These are phyloP conservation scores for Diplogelasinospora grovesii DNA, from an alignment of 495 filamentous ascomycete species.

Conservation along the genomic window DNA sequence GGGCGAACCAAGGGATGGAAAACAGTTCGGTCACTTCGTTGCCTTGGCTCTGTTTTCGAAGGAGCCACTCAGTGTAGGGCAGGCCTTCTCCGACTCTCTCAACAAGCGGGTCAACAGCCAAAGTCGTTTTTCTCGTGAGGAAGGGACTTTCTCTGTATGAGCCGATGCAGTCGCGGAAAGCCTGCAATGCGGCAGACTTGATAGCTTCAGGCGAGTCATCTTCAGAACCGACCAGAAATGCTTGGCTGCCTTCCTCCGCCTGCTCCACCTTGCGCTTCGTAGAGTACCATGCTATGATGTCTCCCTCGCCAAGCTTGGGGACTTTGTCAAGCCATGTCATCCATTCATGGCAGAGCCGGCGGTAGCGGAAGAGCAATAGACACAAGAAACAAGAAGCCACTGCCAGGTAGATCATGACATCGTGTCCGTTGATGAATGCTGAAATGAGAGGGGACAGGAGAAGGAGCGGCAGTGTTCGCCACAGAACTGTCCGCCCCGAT, in stretches of 20 bases:
- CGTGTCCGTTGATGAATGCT: constrained; percentile 36
- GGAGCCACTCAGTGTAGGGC: constrained; percentile 23
- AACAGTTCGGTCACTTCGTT: constrained; percentile 7
- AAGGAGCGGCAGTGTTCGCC: constrained; percentile 39
- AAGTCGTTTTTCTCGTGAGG: background rate
- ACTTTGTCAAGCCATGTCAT: constrained; percentile 44
- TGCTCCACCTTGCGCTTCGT: constrained; percentile 8
- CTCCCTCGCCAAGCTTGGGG: constrained; percentile 39
- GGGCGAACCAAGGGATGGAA: constrained; percentile 21
- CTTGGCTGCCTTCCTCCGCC: constrained; percentile 5
- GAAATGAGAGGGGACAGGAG: constrained; percentile 44
- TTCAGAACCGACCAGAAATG: background rate
- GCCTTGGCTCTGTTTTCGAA: constrained; percentile 5
- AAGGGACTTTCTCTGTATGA: background rate
- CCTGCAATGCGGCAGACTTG: constrained; percentile 10
- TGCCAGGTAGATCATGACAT: constrained; percentile 42
- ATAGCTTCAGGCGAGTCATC: constrained; percentile 1
- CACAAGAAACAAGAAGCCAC: constrained; percentile 42
- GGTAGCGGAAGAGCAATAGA: constrained; percentile 38
- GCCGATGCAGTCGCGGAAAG: constrained; percentile 12
- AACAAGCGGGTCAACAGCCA: constrained; percentile 5
- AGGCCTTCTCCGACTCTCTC: constrained; percentile 11
- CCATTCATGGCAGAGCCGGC: constrained; percentile 44
- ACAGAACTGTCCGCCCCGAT: constrained; percentile 31
- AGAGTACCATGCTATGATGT: constrained; percentile 46